Evolutionary conservation across 140 eudicot species (phyloP), one percentile per base, ranked within the genome.

Genomic region (Senecio squalidus): DNA sequence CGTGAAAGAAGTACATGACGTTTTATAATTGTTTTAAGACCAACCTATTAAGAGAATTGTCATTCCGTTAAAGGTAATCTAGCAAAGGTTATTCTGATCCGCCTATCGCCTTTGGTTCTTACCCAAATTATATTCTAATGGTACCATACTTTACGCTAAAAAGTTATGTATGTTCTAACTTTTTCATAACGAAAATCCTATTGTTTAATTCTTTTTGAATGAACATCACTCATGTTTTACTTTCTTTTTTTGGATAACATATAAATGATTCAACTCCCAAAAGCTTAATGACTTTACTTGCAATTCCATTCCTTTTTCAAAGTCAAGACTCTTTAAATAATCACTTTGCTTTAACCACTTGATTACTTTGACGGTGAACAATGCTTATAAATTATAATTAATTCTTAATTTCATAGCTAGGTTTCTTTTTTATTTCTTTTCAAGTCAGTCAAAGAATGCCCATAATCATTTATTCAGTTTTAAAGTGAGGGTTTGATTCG

Each of bases 221-320:
- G n/a, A n/a, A n/a, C n/a, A 18, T 17, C 27, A 31, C n/a, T 66
- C 55, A 51, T 41, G 39, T 40, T 66, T 5, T 16, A 36, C 54
- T 54, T 57, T 67, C 20, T 55, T 55, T 44, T 66, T 31, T 22
- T 55, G 73, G 65, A 55, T 67, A 67, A 67, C 13, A 51, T 36
- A n/a, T n/a, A n/a, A n/a, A n/a, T n/a, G 53, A 50, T 25, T 24
- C 62, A 39, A 17, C 36, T 3, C 14, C 21, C 17, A 18, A 60
- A 41, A 40, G 39, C 38, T 43, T 40, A 8, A 9, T 4, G 25
- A 39, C 64, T 58, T 58, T 39, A 58, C 51, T n/a, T n/a, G n/a
- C n/a, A n/a, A 58, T 38, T 10, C 64, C n/a, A 15, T 22, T 11
- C 9, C 16, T 51, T 28, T 53, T 52, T 9, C 2, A 66, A 44